Percentiles rank a stretch among this genome's conserved stretches.
phyloP scores from a whole-genome alignment of 1,284 basidiomycete genomes.

The Phlebopus sp. region DNA sequence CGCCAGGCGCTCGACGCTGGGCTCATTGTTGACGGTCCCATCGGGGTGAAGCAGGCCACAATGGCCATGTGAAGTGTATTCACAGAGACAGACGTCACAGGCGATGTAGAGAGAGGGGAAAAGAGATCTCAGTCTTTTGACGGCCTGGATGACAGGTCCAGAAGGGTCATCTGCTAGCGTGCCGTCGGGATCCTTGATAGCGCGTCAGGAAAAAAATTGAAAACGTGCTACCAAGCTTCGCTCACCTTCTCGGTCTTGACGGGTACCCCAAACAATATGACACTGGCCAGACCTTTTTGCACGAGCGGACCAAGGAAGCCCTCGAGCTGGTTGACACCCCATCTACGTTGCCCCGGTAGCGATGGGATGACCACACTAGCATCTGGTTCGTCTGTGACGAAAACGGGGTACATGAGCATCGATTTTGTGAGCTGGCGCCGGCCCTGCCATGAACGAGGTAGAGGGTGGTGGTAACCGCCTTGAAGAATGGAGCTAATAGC shows the following conservation, averaged over 20 bases:
- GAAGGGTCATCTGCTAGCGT: constrained; percentile 86
- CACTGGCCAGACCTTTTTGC: constrained; percentile 85
- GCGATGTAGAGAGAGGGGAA: constrained; percentile 89
- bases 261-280: constrained; percentile 97
- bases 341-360: constrained; percentile 85
- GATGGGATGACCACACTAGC: constrained; percentile 74
- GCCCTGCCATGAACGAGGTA: constrained; percentile 83
- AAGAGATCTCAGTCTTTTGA: constrained; percentile 71
- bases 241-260: constrained; percentile 78
- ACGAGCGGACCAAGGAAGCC: constrained; percentile 86
- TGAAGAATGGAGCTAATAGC: constrained; percentile 72
- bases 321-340: constrained; percentile 94
- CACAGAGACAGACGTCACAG: constrained; percentile 97
- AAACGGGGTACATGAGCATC: constrained; percentile 98
- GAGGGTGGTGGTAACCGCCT: constrained; percentile 90
- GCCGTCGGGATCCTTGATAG: constrained; percentile 43
- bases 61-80: constrained; percentile 98
- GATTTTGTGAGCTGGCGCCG: constrained; percentile 75
- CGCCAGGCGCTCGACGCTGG: constrained; percentile 83
- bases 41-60: constrained; percentile 82
- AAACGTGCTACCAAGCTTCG: too few species aligned
- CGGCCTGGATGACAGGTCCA: constrained; percentile 92
- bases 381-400: constrained; percentile 90
- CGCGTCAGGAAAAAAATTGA: background rate
- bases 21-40: constrained; percentile 71